phyloP scores from a whole-genome alignment of 2,329 filamentous ascomycete genomes.

The Aspergillus texensis region DNA sequence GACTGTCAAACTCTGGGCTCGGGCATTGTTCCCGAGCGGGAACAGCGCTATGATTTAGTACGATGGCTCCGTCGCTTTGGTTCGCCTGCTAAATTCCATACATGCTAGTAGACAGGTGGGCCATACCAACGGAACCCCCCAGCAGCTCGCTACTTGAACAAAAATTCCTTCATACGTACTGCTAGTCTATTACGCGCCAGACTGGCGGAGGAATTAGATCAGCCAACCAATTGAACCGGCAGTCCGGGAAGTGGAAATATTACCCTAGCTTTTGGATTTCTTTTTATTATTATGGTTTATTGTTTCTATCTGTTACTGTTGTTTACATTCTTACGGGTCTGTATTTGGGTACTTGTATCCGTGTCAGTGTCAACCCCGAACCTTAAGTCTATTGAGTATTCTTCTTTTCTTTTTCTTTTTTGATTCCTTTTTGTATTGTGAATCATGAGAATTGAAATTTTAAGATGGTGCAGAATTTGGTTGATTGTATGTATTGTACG shows the following conservation, averaged over 20 bases:
- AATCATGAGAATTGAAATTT: background rate
- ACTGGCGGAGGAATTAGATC: background rate
- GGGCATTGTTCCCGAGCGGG: conserved; percentile 16
- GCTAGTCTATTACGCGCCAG: background rate
- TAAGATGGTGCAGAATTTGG: background rate
- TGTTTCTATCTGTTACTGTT: background rate
- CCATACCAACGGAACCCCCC: background rate
- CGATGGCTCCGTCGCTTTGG: conserved; percentile 10
- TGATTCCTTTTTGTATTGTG: background rate
- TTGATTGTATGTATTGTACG: background rate
- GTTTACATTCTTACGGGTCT: background rate
- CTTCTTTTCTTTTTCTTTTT: background rate
- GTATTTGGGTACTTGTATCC: background rate
- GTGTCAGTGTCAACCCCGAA: background rate
- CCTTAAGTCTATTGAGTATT: background rate
- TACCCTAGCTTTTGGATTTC: background rate
- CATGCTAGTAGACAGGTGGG: background rate
- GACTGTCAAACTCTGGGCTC: conserved; percentile 11
- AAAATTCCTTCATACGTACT: background rate
- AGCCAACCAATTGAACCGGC: background rate
- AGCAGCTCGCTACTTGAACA: background rate
- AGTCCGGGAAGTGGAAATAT: background rate
- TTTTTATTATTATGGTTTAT: background rate
- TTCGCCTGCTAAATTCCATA: conserved; percentile 7
- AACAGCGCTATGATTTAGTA: conserved; percentile 10